Evolutionary conservation across 2,329 filamentous ascomycete genomes (phyloP).

Genomic region (Xylariaceae sp.): DNA sequence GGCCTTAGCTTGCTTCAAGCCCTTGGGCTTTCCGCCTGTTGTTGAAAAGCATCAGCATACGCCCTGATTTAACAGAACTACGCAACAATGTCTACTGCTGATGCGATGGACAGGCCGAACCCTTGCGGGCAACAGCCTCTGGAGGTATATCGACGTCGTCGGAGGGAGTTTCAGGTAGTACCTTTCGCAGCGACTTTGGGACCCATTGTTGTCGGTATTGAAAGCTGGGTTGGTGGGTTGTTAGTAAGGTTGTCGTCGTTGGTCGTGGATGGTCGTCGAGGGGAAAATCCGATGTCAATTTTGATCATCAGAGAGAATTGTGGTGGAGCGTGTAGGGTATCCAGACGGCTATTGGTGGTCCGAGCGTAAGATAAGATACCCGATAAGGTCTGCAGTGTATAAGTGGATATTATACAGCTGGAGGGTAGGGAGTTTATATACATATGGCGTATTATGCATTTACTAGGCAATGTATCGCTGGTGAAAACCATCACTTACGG

Average conservation of each 20-base stretch:
- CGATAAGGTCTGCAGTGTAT: conserved; percentile 2
- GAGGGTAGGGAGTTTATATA: no score
- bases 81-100: conserved; percentile 73
- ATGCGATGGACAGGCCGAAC: conserved; percentile 42
- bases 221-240: conserved; percentile 13
- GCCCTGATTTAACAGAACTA: conserved; percentile 61
- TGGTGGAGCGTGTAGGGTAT: conserved; percentile 20
- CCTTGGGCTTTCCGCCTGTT: conserved; percentile 57
- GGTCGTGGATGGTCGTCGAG: conserved; percentile 18
- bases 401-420: no score
- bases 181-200: conserved; percentile 45
- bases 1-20: conserved; percentile 81
- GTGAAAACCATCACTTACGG: no score
- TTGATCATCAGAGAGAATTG: conserved; percentile 17
- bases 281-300: conserved; percentile 15
- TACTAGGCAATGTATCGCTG: no score
- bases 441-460: no score
- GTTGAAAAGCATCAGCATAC: conserved; percentile 63
- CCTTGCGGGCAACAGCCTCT: conserved; percentile 7
- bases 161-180: conserved; percentile 34
- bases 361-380: conserved; percentile 1
- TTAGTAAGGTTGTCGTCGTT: conserved; percentile 24
- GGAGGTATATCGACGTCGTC: conserved; percentile 15
- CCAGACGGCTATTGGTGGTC: conserved; percentile 14
- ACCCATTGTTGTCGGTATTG: conserved; percentile 36